Evolutionary conservation across 2,329 filamentous ascomycete species (phyloP).

Genomic region (Pseudogymnoascus sp.): DNA sequence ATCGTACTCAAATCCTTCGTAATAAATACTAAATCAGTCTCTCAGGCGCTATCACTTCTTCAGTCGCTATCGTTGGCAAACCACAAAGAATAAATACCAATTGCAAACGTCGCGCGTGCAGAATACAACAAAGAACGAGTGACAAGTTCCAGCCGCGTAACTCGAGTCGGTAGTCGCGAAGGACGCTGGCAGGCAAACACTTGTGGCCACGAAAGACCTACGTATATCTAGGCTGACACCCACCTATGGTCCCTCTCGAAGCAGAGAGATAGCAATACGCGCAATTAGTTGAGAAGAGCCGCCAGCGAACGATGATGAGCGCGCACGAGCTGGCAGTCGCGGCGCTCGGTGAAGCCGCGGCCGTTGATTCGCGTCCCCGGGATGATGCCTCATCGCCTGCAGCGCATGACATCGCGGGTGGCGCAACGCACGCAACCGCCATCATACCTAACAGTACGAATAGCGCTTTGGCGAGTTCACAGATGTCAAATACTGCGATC

Average conservation of each 20-base stretch:
- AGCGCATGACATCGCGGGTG: slow-evolving; percentile 21
- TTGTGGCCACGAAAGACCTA: neutral
- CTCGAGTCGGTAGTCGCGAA: neutral
- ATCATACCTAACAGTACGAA: slow-evolving; percentile 17
- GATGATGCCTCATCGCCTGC: slow-evolving; percentile 16
- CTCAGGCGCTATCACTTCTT: neutral
- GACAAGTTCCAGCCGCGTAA: slow-evolving; percentile 1
- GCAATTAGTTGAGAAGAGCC: neutral
- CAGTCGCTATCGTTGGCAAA: neutral
- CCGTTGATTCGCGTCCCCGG: slow-evolving; percentile 12
- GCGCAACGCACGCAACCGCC: slow-evolving; percentile 18
- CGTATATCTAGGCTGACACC: neutral
- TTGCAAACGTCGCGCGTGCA: neutral
- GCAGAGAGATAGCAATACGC: slow-evolving; percentile 3
- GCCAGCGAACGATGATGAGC: slow-evolving; percentile 19
- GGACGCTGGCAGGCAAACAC: slow-evolving; percentile 2
- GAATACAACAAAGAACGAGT: neutral
- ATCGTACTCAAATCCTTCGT: neutral
- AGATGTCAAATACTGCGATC: neutral
- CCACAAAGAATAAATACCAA: neutral
- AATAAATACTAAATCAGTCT: neutral
- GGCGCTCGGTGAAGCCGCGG: slow-evolving; percentile 20
- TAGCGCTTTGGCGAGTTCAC: neutral
- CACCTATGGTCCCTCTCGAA: neutral
- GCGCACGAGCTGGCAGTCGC: slow-evolving; percentile 24